A percentile compares a stretch with the other conserved stretches of the same genome.
Conservation (phyloP, 345 rosid genomes). For the Gossypioides kirkii region DNA sequence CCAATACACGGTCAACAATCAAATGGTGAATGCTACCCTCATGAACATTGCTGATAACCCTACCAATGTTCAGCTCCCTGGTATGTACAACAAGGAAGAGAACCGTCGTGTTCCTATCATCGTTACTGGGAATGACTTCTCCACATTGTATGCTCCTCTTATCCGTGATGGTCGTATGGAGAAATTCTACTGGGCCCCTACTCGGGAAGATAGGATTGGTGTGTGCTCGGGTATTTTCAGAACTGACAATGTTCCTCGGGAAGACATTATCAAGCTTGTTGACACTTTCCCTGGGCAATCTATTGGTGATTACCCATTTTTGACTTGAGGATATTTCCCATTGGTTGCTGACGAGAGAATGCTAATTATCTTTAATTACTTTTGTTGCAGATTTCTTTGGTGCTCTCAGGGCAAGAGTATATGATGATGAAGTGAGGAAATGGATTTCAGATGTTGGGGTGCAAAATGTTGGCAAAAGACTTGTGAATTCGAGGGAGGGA, state of each 20-base stretch:
- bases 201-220: slow-evolving; percentile 86
- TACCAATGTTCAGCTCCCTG: slow-evolving; percentile 88
- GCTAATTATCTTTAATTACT: background rate
- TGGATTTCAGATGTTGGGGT: slow-evolving; percentile 64
- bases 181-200: slow-evolving; percentile 99
- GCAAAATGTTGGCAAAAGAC: slow-evolving; percentile 57
- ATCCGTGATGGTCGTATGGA: slow-evolving; percentile 99
- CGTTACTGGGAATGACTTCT: slow-evolving; percentile 96
- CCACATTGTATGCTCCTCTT: slow-evolving; percentile 90
- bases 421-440: slow-evolving; percentile 95
- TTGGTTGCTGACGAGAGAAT: background rate
- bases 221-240: slow-evolving; percentile 83
- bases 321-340: background rate
- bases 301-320: slow-evolving; percentile 43
- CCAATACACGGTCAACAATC: slow-evolving; percentile 96
- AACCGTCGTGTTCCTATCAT: slow-evolving; percentile 92
- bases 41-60: slow-evolving; percentile 99
- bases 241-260: slow-evolving; percentile 45
- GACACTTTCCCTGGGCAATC: slow-evolving; percentile 96
- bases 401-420: slow-evolving; percentile 88
- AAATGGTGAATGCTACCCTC: slow-evolving; percentile 99
- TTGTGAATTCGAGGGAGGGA: slow-evolving; percentile 86
- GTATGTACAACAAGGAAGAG: slow-evolving; percentile 97
- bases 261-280: slow-evolving; percentile 69
- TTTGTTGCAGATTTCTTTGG: slow-evolving; percentile 75